Evolutionary conservation across 495 filamentous ascomycete species (phyloP), one percentile per base, ranked within the genome.

Genomic region (Neurospora sp.): DNA sequence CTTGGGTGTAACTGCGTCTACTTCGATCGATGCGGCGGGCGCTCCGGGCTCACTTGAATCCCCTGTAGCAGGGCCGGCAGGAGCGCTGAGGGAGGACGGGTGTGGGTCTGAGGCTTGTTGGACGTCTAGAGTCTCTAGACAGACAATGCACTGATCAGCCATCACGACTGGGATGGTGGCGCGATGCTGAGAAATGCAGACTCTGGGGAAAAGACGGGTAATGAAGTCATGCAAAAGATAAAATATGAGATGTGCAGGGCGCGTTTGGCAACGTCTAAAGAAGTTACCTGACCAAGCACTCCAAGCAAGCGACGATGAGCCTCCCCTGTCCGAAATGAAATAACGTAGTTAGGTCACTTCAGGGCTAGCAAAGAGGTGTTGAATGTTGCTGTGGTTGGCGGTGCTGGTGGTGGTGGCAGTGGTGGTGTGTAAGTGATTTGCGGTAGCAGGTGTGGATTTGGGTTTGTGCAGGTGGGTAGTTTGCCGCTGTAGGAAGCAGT

Each of bases 101-200:
- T 74, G 70, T 72, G 78, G 66, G 70, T 40, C 74, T 71, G 76
- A 69, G 31, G 78, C 69, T 69, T 71, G 77, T 79, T 81, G 79
- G 70, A 79, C 79, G 84, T 90, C 92, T 84, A 98, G 90, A 85
- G 93, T 91, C 83, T 95, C 93, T 83, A 98, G 89, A 89, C 95
- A 98, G 82, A 98, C 92, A 85, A 97, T 97, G 86, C 94, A 97
- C 78, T 93, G 93, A 82, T 96, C 94, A 85, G 93, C 92, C 94
- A 96, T 95, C 80, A 42, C 80, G 72, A 73, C 74, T 77, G 72
- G 71, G 35, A 54, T 71, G 71, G 42, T 74, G 74, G 38, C 54
- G 49, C 69, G 39, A 73, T 72, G 71, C 39, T 42, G 27, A 20
- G 35, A 70, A 73, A 31, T 66, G 39, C 3, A 39, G 49, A 66